These are phyloP conservation scores for Phalaenopsis equestris DNA, from an alignment of 106 monocot genomes.

Conservation along the genomic window DNA sequence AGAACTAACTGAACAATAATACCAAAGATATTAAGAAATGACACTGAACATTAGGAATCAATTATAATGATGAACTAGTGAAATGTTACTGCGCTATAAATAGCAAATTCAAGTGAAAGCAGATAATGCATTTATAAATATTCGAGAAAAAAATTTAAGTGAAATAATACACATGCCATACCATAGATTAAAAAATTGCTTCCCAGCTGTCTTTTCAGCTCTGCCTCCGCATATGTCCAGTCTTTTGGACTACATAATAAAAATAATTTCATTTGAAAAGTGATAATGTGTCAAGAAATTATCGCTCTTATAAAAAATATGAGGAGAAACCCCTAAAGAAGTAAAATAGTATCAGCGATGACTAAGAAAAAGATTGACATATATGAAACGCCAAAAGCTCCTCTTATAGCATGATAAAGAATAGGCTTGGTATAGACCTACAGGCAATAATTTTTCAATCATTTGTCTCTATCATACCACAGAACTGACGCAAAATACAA, in stretches of 20 bases:
- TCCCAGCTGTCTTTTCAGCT: conserved; percentile 65
- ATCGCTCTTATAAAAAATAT: not conserved
- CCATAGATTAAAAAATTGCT: conserved; percentile 81
- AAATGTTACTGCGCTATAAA: not conserved
- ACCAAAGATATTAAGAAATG: not conserved
- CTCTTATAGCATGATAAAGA: not conserved
- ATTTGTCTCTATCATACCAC: not conserved
- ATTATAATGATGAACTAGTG: not conserved
- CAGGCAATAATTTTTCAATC: not conserved
- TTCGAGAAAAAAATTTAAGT: not conserved
- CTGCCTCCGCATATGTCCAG: conserved; percentile 82
- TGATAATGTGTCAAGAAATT: not conserved
- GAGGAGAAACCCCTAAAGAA: not conserved
- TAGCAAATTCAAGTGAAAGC: not conserved
- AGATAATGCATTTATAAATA: not conserved
- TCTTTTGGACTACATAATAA: conserved; percentile 69
- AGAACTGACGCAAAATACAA: not conserved
- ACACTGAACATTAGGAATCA: not conserved
- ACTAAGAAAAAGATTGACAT: not conserved
- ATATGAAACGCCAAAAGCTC: not conserved
- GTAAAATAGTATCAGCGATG: not conserved
- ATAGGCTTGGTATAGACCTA: not conserved
- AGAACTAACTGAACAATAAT: conserved; percentile 68
- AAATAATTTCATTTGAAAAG: conserved; percentile 6
- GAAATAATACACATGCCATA: conserved; percentile 14